These are phyloP conservation scores for Acorus calamus DNA, from an alignment of 106 monocot genomes.

Conservation along the genomic window DNA sequence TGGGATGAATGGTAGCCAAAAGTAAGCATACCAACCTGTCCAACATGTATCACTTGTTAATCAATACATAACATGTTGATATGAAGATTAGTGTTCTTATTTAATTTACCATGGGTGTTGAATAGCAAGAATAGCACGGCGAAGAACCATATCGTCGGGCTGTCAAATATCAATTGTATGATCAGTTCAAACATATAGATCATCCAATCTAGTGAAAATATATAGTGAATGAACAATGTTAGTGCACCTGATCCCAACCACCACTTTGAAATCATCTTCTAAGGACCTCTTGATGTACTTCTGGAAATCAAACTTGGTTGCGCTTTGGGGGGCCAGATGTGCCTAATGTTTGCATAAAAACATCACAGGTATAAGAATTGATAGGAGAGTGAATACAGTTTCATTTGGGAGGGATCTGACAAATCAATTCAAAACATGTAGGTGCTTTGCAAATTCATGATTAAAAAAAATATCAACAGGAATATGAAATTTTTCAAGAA, in stretches of 20 bases:
- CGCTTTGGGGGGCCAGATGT: constrained; percentile 47
- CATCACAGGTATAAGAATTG: too few species aligned
- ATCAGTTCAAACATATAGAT: background rate
- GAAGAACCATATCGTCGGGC: constrained; percentile 36
- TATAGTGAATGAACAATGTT: too few species aligned
- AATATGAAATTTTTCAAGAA: too few species aligned
- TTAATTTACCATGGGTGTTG: constrained; percentile 24
- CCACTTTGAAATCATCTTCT: constrained; percentile 56
- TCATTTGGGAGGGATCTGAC: too few species aligned
- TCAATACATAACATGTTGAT: too few species aligned
- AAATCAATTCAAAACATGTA: background rate
- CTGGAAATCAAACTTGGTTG: constrained; percentile 39
- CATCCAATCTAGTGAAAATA: too few species aligned
- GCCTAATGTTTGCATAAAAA: constrained; percentile 13
- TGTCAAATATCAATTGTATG: constrained; percentile 1
- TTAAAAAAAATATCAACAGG: background rate
- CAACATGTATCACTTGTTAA: background rate
- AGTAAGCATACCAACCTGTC: constrained; percentile 23
- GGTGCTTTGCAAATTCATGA: background rate
- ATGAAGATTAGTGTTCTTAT: too few species aligned
- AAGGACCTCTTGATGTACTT: constrained; percentile 53
- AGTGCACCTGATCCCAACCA: constrained; percentile 48
- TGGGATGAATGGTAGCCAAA: constrained; percentile 38
- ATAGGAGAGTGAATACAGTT: too few species aligned
- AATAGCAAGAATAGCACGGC: constrained; percentile 26